These are phyloP conservation scores for Phytophthora litchii DNA, from an alignment of 352 stramenopile species.

Conservation along the genomic window DNA sequence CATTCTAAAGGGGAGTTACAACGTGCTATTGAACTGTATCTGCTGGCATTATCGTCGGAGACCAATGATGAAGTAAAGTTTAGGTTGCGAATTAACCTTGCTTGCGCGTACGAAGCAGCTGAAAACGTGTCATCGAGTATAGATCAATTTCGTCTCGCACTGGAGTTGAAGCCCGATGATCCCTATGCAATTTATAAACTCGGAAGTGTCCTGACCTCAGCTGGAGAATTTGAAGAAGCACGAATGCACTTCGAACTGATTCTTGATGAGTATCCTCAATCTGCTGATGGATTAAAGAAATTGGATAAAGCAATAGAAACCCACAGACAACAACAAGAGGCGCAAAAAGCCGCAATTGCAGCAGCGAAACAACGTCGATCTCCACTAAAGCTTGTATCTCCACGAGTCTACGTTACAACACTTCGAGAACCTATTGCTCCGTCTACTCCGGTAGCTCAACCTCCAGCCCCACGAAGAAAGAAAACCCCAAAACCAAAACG, in stretches of 20 bases:
- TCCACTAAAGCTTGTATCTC: conserved; percentile 25
- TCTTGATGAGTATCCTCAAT: conserved; percentile 55
- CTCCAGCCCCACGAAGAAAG: conserved; percentile 29
- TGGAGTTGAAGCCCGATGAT: conserved; percentile 51
- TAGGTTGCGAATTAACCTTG: conserved; percentile 71
- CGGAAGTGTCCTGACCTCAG: conserved; percentile 45
- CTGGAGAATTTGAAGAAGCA: conserved; percentile 49
- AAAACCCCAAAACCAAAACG: conserved; percentile 14
- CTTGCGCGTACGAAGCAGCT: conserved; percentile 59
- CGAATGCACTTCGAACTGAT: conserved; percentile 45
- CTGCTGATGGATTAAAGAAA: conserved; percentile 46
- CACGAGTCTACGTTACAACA: conserved; percentile 15
- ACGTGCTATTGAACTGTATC: conserved; percentile 73
- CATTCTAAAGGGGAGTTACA: conserved; percentile 69
- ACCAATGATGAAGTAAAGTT: conserved; percentile 65
- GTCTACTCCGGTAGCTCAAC: conserved; percentile 14
- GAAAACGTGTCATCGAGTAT: conserved; percentile 44
- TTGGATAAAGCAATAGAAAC: conserved; percentile 36
- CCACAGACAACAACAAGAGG: conserved; percentile 32
- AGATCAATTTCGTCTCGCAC: conserved; percentile 48
- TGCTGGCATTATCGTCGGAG: conserved; percentile 60
- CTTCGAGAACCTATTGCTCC: conserved; percentile 22
- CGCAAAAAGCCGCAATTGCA: conserved; percentile 30
- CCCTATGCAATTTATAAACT: conserved; percentile 69
- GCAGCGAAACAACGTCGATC: conserved; percentile 42